Conservation (phyloP, 73 alveolate species). For the Symbiodinium natans region DNA sequence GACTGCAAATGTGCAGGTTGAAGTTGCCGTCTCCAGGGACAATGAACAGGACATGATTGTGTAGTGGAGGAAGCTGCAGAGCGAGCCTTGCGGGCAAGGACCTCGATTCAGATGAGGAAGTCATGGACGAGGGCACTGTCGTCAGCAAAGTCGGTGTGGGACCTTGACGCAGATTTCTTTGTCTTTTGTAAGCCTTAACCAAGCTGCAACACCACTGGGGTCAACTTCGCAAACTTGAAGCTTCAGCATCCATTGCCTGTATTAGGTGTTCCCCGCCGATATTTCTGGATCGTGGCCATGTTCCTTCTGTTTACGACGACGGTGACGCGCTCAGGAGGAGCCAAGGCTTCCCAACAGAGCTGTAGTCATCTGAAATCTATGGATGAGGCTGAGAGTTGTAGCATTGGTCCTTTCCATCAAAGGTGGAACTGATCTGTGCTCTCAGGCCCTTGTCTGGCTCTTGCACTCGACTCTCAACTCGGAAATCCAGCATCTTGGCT, state of each 20-base stretch:
- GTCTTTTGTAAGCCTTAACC: too few relatives aligned
- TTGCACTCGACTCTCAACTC: slow-evolving; percentile 27
- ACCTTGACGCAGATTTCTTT: neutral
- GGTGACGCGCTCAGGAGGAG: neutral
- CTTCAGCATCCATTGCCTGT: too few relatives aligned
- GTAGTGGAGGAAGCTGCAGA: neutral
- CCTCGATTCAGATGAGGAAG: slow-evolving; percentile 81
- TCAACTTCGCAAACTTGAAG: too few relatives aligned
- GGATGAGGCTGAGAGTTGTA: too few relatives aligned
- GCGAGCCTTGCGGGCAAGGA: too few relatives aligned
- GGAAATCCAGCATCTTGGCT: slow-evolving; percentile 36
- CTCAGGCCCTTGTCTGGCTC: slow-evolving; percentile 49
- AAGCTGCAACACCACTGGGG: too few relatives aligned
- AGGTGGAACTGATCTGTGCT: neutral
- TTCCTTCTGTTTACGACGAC: slow-evolving; percentile 73
- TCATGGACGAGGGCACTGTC: slow-evolving; percentile 90
- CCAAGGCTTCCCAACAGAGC: too few relatives aligned
- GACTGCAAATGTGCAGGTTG: neutral
- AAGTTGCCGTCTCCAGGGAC: neutral
- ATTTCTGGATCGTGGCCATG: slow-evolving; percentile 73
- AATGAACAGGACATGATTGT: neutral
- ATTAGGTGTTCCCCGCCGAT: slow-evolving; percentile 83
- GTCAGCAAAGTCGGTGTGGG: slow-evolving; percentile 51
- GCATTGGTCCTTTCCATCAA: too few relatives aligned
- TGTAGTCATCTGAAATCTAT: neutral